Percentiles rank a stretch among this genome's conserved stretches.
These are phyloP conservation scores for Tulasnella sp. DNA, from an alignment of 768 basidiomycete genomes.

Conservation along the genomic window DNA sequence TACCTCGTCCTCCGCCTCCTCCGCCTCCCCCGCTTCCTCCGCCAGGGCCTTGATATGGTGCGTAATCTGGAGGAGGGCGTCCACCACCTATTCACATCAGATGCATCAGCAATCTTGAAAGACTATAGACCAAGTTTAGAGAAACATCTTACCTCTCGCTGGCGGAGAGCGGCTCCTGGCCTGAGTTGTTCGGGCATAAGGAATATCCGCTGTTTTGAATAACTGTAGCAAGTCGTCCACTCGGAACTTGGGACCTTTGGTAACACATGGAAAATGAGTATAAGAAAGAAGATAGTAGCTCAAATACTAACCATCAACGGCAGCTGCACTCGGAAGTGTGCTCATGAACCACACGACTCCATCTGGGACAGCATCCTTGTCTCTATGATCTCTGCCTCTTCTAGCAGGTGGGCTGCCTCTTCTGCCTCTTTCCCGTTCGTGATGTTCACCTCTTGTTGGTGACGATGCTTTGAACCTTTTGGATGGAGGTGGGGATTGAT, in stretches of 20 bases:
- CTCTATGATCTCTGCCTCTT: slow-evolving; percentile 13
- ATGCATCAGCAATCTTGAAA: background rate
- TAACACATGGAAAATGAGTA: slow-evolving; percentile 16
- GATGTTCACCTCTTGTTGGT: slow-evolving; percentile 10
- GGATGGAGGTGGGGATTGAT: slow-evolving; percentile 15
- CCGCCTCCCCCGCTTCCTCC: slow-evolving; percentile 18
- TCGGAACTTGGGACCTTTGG: slow-evolving; percentile 72
- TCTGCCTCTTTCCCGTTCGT: slow-evolving; percentile 9
- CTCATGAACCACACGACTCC: slow-evolving; percentile 69
- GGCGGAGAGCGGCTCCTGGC: slow-evolving; percentile 35
- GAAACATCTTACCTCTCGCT: slow-evolving; percentile 33
- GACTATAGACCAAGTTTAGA: background rate
- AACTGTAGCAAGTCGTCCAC: slow-evolving; percentile 82
- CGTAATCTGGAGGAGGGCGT: slow-evolving; percentile 74
- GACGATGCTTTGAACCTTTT: slow-evolving; percentile 18
- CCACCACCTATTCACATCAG: slow-evolving; percentile 31
- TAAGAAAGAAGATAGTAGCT: slow-evolving; percentile 7
- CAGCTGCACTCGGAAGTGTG: slow-evolving; percentile 50
- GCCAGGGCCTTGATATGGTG: slow-evolving; percentile 68
- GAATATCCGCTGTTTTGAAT: slow-evolving; percentile 70
- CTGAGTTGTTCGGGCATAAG: slow-evolving; percentile 37
- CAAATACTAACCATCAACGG: slow-evolving; percentile 68
- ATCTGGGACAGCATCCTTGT: slow-evolving; percentile 36
- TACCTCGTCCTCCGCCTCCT: slow-evolving; percentile 12
- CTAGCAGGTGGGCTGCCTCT: slow-evolving; percentile 23